Evolutionary conservation across 257 asterid species (phyloP), one percentile per base, ranked within the genome.

Genomic region (Ocimum tenuiflorum): DNA sequence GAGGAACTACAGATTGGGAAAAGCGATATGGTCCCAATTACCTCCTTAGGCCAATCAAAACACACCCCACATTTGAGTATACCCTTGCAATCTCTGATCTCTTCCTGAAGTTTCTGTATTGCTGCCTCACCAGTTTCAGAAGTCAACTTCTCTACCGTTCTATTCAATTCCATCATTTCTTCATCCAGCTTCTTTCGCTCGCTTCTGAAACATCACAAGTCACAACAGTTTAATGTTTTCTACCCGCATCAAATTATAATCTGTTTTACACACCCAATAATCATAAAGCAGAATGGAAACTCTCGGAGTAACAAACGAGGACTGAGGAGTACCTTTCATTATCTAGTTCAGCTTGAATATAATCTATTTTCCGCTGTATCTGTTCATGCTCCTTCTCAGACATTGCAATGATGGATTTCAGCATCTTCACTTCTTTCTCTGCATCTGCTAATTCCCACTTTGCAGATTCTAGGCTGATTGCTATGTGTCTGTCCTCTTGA

Each of bases 41-140:
- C 97, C 96, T 92, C 97, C 75, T 92, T 92, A 13, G 98, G 95
- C 54, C 98, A 91, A 83, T 92, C 98, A 52, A 87, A 80, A 74
- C 98, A 92, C 72, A 92, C 98, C 60, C 98, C 97, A 53, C 98
- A 92, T 66, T 92, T 92, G 69, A 92, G 94, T 66, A 92, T 81
- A 69, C 88, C 94, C 77, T 92, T 92, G 89, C 96, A 92, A 60
- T 87, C 94, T 68, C 83, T 89, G 29, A 92, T 87, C 78, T 92
- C 96, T 11, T 89, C 96, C 71, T 87, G 95, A 38, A 92, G 96
- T 74, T 77, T 87, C 86, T 77, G 91, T 49, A 81, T 76, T 69
- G 95, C 98, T 57, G 87, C 94, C 71, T 92, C 98, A 58, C 89
- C 84, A 10, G 83, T 89, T 69, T 84, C 96, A 39, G 87, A 69